Evolutionary conservation across 805 yeast genomes (phyloP), one percentile per base, ranked within the genome.

Genomic region (Clavispora fructus): DNA sequence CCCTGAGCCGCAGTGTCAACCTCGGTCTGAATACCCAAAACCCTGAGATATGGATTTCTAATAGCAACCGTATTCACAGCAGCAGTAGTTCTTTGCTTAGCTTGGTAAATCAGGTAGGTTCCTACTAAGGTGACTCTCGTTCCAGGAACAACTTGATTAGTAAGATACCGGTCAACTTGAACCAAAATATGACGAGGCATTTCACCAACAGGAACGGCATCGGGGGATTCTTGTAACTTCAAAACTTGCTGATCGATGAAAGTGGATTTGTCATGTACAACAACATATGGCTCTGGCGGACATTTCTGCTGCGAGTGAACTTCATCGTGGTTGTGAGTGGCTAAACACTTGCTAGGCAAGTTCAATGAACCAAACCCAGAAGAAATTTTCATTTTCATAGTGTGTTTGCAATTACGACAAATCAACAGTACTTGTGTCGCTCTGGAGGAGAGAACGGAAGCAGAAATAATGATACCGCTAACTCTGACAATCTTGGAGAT

Each of bases 151-250:
- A 94, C 90, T 52, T 79, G 82, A 68, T 94, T 94, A 26, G 97
- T 85, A 61, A 94, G 71, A 57, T 87, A 87, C 50, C 99, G 78
- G 64, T 94, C 98, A 30, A 89, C 88, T 38, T 94, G 86, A 52
- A 94, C 74, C 48, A 88, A 61, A 35, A 94, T 84, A 59, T 94
- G 95, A 56, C 99, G 80, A 8, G 99, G 99, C 89, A 94, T 85
- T 69, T 94, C 99, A 55, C 99, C 99, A 27, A 94, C 96, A 1
- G 99, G 99, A 1, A 94, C 97, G 84, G 87, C 87, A 64, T 94
- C 99, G 11, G 98, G 97, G n/a, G 94, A 77, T 64, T 94, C 99
- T 65, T 94, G 99, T 46, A 94, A 74, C 64, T 94, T 94, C 59
- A 94, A 75, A 28, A 85, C 82, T 67, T 94, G 99, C 63, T 95